Percentiles rank a stretch among this genome's conserved stretches.
These are phyloP conservation scores for Clonostachys chloroleuca DNA, from an alignment of 2,329 filamentous ascomycete genomes.

Conservation along the genomic window DNA sequence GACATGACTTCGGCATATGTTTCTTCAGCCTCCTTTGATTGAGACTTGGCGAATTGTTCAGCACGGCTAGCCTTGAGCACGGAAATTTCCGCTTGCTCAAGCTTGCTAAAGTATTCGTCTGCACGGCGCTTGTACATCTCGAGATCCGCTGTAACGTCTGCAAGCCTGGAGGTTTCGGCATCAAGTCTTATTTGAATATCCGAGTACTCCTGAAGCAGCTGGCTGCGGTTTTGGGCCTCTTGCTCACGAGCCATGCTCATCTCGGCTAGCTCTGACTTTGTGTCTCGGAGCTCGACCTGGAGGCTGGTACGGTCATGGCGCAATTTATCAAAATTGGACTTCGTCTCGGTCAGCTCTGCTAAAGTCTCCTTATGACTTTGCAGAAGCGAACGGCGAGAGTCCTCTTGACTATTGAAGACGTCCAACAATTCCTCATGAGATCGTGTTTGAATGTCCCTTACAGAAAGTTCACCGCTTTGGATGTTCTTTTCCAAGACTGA, in stretches of 20 bases:
- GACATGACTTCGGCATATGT: constrained; percentile 86
- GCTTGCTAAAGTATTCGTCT: constrained; percentile 94
- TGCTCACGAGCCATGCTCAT: constrained; percentile 76
- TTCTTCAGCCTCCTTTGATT: constrained; percentile 87
- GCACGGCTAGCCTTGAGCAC: constrained; percentile 89
- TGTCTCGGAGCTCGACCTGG: constrained; percentile 84
- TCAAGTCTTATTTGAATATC: constrained; percentile 93
- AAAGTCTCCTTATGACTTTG: constrained; percentile 83
- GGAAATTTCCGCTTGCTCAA: constrained; percentile 94
- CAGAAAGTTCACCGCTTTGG: constrained; percentile 78
- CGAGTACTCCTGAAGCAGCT: constrained; percentile 86
- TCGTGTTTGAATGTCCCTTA: constrained; percentile 87
- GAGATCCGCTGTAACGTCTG: constrained; percentile 79
- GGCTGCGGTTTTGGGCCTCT: constrained; percentile 80
- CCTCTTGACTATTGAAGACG: constrained; percentile 87
- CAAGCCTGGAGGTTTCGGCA: constrained; percentile 77
- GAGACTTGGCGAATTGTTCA: constrained; percentile 89
- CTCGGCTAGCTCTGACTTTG: constrained; percentile 78
- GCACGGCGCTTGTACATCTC: constrained; percentile 86
- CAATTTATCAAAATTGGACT: constrained; percentile 80
- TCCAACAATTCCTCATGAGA: constrained; percentile 94
- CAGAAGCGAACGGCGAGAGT: constrained; percentile 76
- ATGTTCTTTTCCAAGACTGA: constrained; percentile 85
- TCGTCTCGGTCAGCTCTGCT: constrained; percentile 80
- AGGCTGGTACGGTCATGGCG: constrained; percentile 74